Conservation (phyloP, 768 basidiomycete species). For the Psilocybe azurescens region DNA sequence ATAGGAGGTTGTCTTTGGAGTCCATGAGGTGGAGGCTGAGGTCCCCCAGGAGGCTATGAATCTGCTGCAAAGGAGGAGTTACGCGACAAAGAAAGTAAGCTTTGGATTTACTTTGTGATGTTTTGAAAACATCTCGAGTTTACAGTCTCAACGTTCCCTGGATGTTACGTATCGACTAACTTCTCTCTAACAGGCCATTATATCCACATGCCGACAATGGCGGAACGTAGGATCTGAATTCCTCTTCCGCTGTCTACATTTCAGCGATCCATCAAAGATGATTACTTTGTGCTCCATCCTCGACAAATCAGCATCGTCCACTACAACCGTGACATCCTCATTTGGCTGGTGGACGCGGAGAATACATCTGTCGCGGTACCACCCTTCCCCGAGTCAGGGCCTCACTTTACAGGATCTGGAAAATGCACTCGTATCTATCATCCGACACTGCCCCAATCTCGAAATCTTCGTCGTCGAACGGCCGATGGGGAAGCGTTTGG, state of each 20-base stretch:
- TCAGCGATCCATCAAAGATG: slow-evolving; percentile 63
- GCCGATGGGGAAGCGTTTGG: slow-evolving; percentile 64
- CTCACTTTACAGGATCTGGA: slow-evolving; percentile 55
- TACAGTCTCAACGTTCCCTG: neutral
- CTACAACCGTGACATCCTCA: slow-evolving; percentile 45
- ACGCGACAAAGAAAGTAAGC: slow-evolving; percentile 70
- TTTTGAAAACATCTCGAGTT: neutral
- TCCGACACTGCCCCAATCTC: slow-evolving; percentile 73
- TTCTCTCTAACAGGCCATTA: slow-evolving; percentile 57
- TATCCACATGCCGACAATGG: slow-evolving; percentile 71
- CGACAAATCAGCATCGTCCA: slow-evolving; percentile 43
- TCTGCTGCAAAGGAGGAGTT: slow-evolving; percentile 62
- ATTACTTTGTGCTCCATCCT: slow-evolving; percentile 56
- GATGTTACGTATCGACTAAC: neutral
- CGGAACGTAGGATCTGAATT: slow-evolving; percentile 65
- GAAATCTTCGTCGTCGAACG: slow-evolving; percentile 75
- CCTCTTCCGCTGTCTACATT: slow-evolving; percentile 72
- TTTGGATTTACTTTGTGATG: neutral
- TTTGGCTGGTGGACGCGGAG: slow-evolving; percentile 76
- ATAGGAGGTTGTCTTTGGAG: neutral
- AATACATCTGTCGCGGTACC: slow-evolving; percentile 69
- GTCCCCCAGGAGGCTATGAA: slow-evolving; percentile 62
- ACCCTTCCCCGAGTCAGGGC: slow-evolving; percentile 37
- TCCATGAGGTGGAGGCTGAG: slow-evolving; percentile 59
- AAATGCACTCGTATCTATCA: slow-evolving; percentile 59